Conservation (phyloP, 768 basidiomycete genomes). For the Phlegmacium glaucopus region DNA sequence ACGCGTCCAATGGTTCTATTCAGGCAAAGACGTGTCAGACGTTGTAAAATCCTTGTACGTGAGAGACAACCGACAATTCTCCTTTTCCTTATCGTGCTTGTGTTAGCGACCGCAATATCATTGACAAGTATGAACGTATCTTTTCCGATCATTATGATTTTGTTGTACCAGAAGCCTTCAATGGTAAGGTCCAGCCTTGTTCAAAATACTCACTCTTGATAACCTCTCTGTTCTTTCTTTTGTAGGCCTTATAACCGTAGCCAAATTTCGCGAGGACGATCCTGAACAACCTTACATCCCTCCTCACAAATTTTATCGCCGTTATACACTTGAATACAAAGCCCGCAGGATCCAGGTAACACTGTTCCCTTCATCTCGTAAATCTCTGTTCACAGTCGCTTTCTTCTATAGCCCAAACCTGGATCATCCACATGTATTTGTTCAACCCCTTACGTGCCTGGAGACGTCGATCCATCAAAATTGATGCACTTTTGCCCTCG, state of each 20-base stretch:
- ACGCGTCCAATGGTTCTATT: constrained; percentile 54
- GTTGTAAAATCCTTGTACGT: constrained; percentile 50
- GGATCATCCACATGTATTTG: constrained; percentile 41
- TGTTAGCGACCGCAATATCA: constrained; percentile 34
- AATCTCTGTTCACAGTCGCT: not conserved
- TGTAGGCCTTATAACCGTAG: constrained; percentile 33
- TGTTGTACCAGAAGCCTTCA: constrained; percentile 41
- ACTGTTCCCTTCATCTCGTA: not conserved
- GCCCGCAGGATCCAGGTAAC: constrained; percentile 33
- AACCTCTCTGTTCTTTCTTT: not conserved
- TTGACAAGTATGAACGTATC: constrained; percentile 48
- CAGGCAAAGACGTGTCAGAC: constrained; percentile 40
- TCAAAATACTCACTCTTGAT: not conserved
- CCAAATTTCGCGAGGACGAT: constrained; percentile 34
- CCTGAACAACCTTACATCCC: constrained; percentile 38
- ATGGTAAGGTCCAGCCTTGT: constrained; percentile 32
- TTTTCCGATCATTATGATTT: constrained; percentile 47
- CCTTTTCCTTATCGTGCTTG: not conserved
- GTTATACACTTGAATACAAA: constrained; percentile 40
- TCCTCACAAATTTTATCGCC: constrained; percentile 39
- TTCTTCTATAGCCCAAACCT: constrained; percentile 38
- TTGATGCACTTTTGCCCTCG: constrained; percentile 59
- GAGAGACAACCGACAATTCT: too few species aligned
- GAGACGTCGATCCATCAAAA: constrained; percentile 19
- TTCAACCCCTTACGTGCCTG: constrained; percentile 42